Evolutionary conservation across 164 flowering plant species (phyloP).

Genomic region (Macadamia integrifolia): DNA sequence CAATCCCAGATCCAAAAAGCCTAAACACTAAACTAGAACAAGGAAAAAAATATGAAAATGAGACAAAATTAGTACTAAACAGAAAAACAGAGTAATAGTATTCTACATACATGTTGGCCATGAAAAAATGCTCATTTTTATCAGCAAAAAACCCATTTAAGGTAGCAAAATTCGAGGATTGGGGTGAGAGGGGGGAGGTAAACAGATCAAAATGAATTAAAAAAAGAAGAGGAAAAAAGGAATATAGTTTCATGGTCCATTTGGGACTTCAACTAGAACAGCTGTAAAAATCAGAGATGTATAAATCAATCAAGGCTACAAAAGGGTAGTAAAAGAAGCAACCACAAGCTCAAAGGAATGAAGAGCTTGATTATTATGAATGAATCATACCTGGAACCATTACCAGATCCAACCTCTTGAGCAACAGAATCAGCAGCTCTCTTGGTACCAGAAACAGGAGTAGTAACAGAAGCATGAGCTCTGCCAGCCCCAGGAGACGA

Average conservation of each 20-base stretch:
- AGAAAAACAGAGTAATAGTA: too few species aligned
- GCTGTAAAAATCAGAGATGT: not conserved
- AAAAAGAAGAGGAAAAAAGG: not conserved
- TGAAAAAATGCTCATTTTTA: not conserved
- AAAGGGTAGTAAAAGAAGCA: not conserved
- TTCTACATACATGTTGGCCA: too few species aligned
- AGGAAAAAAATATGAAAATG: too few species aligned
- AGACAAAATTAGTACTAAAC: too few species aligned
- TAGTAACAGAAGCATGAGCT: constrained; percentile 17
- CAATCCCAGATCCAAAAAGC: too few species aligned
- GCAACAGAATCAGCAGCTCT: constrained; percentile 58
- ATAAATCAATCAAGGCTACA: not conserved
- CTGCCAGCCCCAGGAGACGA: constrained; percentile 26
- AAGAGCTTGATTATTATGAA: not conserved
- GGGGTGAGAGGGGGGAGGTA: too few species aligned
- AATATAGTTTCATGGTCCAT: too few species aligned
- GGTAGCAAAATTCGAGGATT: too few species aligned
- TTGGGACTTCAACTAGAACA: not conserved
- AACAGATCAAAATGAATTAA: not conserved
- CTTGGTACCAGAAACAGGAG: constrained; percentile 41
- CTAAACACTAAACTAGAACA: too few species aligned
- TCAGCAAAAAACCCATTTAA: not conserved
- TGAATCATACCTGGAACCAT: constrained; percentile 38
- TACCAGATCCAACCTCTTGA: constrained; percentile 23
- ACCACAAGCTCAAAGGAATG: not conserved